Evolutionary conservation across 192 early-diverging fungal species (phyloP).

Genomic region (Lobosporangium transversale): DNA sequence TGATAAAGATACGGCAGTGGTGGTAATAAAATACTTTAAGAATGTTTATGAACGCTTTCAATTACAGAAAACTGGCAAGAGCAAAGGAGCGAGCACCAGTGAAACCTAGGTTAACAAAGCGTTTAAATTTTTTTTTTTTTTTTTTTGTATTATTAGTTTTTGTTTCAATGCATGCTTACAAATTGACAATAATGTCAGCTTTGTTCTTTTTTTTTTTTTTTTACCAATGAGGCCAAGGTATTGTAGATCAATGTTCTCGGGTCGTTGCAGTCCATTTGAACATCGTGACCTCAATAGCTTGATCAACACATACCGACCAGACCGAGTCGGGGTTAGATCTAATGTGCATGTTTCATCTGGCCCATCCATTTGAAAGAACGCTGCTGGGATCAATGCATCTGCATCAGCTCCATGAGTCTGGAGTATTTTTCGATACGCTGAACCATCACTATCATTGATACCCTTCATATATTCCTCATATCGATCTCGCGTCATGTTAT

Average conservation of each 20-base stretch:
- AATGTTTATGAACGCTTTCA: background rate
- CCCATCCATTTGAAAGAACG: constrained; percentile 33
- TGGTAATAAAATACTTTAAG: background rate
- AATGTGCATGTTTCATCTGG: constrained; percentile 33
- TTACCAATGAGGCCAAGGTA: constrained; percentile 64
- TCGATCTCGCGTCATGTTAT: constrained; percentile 38
- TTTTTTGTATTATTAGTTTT: too few relatives aligned
- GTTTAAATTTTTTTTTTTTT: too few relatives aligned
- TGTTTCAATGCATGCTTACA: too few relatives aligned
- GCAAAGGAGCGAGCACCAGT: constrained; percentile 44
- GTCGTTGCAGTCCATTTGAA: constrained; percentile 34
- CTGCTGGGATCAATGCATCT: constrained; percentile 34
- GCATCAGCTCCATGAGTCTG: constrained; percentile 17
- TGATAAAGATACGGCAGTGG: background rate
- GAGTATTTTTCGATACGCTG: constrained; percentile 9
- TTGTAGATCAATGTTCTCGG: constrained; percentile 67
- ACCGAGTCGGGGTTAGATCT: constrained; percentile 39
- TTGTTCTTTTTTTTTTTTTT: too few relatives aligned
- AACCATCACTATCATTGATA: constrained; percentile 2
- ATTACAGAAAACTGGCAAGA: constrained; percentile 29
- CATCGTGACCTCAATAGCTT: constrained; percentile 57
- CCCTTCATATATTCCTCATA: constrained; percentile 31
- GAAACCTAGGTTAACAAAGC: constrained; percentile 16
- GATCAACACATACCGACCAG: constrained; percentile 62
- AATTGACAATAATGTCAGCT: too few relatives aligned